A percentile compares a stretch with the other conserved stretches of the same genome.
These are phyloP conservation scores for Capsicum pubescens DNA, from an alignment of 257 asterid genomes.

Conservation along the genomic window DNA sequence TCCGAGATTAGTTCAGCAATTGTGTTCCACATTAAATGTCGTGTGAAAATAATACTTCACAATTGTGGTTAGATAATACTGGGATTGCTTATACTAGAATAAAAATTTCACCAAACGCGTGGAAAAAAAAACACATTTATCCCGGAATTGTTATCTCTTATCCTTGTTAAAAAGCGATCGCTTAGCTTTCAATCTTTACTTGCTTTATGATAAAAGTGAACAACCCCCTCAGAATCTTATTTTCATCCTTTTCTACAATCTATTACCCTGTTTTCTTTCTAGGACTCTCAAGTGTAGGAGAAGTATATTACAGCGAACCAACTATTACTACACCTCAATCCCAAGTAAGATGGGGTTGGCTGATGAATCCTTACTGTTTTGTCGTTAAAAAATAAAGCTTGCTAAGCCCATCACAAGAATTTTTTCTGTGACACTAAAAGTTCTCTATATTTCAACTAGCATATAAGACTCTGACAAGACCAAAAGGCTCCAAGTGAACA, in stretches of 20 bases:
- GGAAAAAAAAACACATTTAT: neutral
- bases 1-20: neutral
- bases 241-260: neutral
- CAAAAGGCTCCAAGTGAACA: neutral
- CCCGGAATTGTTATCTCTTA: neutral
- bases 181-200: constrained; percentile 10
- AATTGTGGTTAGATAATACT: neutral
- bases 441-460: neutral
- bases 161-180: neutral
- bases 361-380: neutral
- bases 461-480: neutral
- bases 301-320: neutral
- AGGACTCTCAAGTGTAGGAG: neutral
- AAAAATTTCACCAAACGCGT: neutral
- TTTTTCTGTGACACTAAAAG: neutral
- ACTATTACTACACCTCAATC: neutral
- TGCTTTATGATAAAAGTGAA: neutral
- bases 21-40: neutral
- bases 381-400: neutral
- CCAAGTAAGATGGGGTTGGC: neutral
- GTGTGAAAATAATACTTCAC: too few relatives aligned
- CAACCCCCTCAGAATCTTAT: neutral
- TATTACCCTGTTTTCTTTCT: neutral
- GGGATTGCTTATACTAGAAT: neutral
- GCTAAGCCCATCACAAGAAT: too few relatives aligned